phyloP scores from a whole-genome alignment of 108 stramenopile genomes.

The Skeletonema menzelii region DNA sequence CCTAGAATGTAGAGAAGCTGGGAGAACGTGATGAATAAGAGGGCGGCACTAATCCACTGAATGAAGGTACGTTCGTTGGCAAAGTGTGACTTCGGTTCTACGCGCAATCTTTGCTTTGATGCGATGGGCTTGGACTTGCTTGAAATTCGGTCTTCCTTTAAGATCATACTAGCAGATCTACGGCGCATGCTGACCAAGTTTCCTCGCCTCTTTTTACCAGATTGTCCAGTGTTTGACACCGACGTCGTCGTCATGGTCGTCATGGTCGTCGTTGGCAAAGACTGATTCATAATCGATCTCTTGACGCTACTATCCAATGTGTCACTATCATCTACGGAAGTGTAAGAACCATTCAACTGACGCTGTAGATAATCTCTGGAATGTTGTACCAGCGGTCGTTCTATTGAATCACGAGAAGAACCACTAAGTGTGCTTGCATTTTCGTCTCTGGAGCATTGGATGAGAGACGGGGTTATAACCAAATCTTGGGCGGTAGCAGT shows the following conservation, averaged over 20 bases:
- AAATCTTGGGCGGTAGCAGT: background rate
- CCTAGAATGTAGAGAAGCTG: constrained; percentile 7
- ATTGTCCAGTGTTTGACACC: background rate
- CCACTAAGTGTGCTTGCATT: background rate
- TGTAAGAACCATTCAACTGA: background rate
- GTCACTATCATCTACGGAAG: background rate
- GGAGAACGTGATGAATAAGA: constrained; percentile 25
- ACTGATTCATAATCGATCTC: background rate
- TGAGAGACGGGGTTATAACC: background rate
- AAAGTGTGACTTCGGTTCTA: constrained; percentile 45
- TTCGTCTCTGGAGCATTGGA: background rate
- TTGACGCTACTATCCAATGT: background rate
- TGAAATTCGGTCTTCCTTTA: background rate
- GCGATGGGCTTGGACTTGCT: background rate
- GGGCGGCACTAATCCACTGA: constrained; percentile 45
- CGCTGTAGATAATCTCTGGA: background rate
- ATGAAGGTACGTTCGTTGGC: constrained; percentile 53
- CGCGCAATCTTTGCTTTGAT: constrained; percentile 7
- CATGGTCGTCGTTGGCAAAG: background rate
- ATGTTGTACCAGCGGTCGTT: background rate
- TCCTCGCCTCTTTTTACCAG: background rate
- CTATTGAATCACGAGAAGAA: background rate
- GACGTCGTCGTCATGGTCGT: too few species aligned
- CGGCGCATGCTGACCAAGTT: background rate
- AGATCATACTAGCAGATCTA: background rate